Evolutionary conservation across 371 early-diverging fungal species (phyloP), one percentile per base, ranked within the genome.

Genomic region (Amoeboaphelidium occidentale): DNA sequence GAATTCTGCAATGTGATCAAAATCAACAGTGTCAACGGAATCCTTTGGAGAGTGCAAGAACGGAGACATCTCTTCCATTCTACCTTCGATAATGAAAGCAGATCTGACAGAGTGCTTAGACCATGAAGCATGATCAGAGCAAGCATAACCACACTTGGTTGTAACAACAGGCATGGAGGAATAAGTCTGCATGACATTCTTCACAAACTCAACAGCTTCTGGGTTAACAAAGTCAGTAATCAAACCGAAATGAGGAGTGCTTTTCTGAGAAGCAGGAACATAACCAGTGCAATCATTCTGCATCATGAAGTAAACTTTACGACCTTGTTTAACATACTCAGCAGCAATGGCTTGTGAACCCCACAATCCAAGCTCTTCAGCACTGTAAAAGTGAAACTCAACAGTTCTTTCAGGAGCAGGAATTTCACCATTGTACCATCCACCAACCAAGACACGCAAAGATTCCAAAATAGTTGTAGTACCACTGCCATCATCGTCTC

Each of bases 1-100:
- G 57, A 86, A 85, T 61, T 84, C 75, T 28, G 66, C 68, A 72
- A 85, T 79, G 54, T 93, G 94, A 49, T 74, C 66, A 62, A 84
- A 90, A 32, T 71, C 68, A 43, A 93, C 66, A 45, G 76, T 72
- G 10, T 73, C 63, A 25, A 82, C 55, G 2, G 63, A 65, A 55
- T 91, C 91, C 27, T 61, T 57, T 6, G 76, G 60, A 14, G 77
- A 62, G 63, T 90, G 91, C 54, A 90, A 79, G 50, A 70, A 54
- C 2, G 69, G 69, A 61, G 74, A 76, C 22, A 66, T 72, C 2
- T 49, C 22, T 48, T 27, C 28, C 4, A 25, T 6, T 14, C 12
- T 6, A 25, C 20, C 48, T 32, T 32, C 39, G 17, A 32, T 10
- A 10, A 17, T 6, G 10, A 17, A 6, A 32, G 39, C 39, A 32